Base-by-base conservation (phyloP, 495 filamentous ascomycete species). In the Aspergillus campestris region DNA sequence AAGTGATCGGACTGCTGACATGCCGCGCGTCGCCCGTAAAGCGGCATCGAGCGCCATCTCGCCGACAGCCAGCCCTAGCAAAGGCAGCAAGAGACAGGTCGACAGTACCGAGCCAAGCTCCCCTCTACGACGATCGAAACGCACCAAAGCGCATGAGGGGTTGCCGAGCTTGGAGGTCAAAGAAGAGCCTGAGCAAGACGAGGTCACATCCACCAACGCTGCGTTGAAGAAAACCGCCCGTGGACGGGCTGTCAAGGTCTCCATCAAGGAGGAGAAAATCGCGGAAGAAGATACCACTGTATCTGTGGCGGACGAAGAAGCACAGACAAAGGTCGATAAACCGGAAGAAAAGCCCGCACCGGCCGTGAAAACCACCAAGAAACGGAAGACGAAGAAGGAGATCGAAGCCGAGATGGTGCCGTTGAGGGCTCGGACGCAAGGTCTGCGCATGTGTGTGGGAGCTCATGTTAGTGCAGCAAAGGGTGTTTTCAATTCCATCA, bases 391-490 rank as follows among this genome's bases (percentile, higher is more conserved):
- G 7, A 74, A 75, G 41, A 65, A 59, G 53, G 69, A 64, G 50
- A 71, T 59, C 44, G 65, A 66, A 40, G 47, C 53, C 9, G 69
- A 74, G 57, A 61, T 60, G 3, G 77, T 86, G 73, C 83, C 87
- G 0, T 59, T 95, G 6, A 83, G 81, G 29, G 60, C 74, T 10
- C 72, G 92, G 27, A 85, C 87, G 0, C 61, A 72, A 4, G 79
- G 80, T 0, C 64, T 91, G 47, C 83, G 83, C 48, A 86, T 96
- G 78, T 77, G 86, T 49, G 82, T 98, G 28, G 92, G 92, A 8
- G 92, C 92, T 1, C 92, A 98, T 60, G 88, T 97, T 35, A 89
- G 84, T 58, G 80, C 75, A 46, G 89, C 94, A 4, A 89, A 88
- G 71, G 90, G 87, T 13, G 86, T 96, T 3, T 89, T 96, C 48